Conservation (phyloP, 805 yeast species). For the Zygosaccharomyces bisporus region DNA sequence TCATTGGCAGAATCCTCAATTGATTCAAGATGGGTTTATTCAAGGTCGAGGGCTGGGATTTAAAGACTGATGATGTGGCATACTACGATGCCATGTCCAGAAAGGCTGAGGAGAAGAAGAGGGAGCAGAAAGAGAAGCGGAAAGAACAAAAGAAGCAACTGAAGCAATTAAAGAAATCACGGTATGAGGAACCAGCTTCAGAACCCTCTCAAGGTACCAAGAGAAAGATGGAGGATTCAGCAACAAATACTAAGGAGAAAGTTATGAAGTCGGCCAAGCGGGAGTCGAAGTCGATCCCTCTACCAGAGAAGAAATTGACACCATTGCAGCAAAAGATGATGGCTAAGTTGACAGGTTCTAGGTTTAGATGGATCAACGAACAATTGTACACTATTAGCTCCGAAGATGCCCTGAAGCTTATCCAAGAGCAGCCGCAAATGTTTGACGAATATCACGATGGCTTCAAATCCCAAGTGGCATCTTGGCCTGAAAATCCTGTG, state of each 20-base stretch:
- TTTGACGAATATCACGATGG: constrained; percentile 96
- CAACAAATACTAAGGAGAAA: constrained; percentile 14
- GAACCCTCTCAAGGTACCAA: constrained; percentile 7
- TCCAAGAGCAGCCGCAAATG: constrained; percentile 76
- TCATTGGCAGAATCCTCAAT: neutral
- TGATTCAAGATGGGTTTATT: constrained; percentile 56
- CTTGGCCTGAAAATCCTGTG: constrained; percentile 99
- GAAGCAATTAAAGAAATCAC: constrained; percentile 31
- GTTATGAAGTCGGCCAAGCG: constrained; percentile 12
- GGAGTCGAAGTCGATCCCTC: constrained; percentile 12
- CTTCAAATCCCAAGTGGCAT: constrained; percentile 87
- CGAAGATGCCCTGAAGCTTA: constrained; percentile 65
- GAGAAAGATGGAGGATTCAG: constrained; percentile 20
- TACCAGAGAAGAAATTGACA: constrained; percentile 50
- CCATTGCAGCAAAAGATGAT: constrained; percentile 94
- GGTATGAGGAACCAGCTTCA: constrained; percentile 17
- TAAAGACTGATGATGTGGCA: constrained; percentile 52
- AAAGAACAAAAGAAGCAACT: constrained; percentile 26
- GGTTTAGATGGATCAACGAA: constrained; percentile 98
- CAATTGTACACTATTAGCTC: constrained; percentile 88
- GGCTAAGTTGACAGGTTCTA: constrained; percentile 88
- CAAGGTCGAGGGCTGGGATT: constrained; percentile 79
- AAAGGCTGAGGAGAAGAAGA: constrained; percentile 29
- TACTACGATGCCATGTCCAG: constrained; percentile 39
- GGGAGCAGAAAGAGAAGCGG: constrained; percentile 22